Evolutionary conservation across 768 basidiomycete genomes (phyloP), one percentile per base, ranked within the genome.

Genomic region (Suillus plorans): DNA sequence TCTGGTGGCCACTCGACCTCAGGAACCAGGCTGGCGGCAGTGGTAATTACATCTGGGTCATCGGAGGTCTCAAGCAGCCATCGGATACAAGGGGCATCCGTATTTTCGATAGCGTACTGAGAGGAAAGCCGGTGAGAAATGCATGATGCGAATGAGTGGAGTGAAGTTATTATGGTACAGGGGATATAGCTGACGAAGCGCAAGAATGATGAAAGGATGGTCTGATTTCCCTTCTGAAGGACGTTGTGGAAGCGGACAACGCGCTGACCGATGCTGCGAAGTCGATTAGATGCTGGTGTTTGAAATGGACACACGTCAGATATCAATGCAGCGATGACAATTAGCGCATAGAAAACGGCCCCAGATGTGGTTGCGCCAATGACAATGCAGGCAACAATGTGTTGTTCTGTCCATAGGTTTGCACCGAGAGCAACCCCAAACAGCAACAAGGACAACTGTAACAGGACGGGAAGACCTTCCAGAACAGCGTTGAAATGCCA

Each of bases 361-460:
- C 71, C 70, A 31, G 70, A 28, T 20, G 63, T 13, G 14, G 64
- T 67, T 0, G 62, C 39, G 16, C 50, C 60, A 42, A 67, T 67
- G 41, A 71, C n/a, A 37, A 70, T 44, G n/a, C 56, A 41, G 3
- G 66, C 62, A 13, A 67, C 65, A 14, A 31, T 61, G 8, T 12
- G 59, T 42, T 69, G 63, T 25, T 65, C n/a, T 16, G 61, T 55
- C 70, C 70, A 71, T 16, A 68, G 22, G 36, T 63, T 62, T 7
- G 66, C 57, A 7, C 68, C 39, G 41, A 72, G 66, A 9, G 72
- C 55, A 31, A 66, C 61, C 12, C 59, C 53, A 52, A 72, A 72
- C n/a, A 72, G 50, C 14, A 73, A 52, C 41, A 72, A 65, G 1
- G 71, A 72, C 37, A 72, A 25, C 52, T 72, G 71, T 42, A 72